phyloP scores from a whole-genome alignment of 2,329 filamentous ascomycete genomes.

The Penicillium oxalicum region DNA sequence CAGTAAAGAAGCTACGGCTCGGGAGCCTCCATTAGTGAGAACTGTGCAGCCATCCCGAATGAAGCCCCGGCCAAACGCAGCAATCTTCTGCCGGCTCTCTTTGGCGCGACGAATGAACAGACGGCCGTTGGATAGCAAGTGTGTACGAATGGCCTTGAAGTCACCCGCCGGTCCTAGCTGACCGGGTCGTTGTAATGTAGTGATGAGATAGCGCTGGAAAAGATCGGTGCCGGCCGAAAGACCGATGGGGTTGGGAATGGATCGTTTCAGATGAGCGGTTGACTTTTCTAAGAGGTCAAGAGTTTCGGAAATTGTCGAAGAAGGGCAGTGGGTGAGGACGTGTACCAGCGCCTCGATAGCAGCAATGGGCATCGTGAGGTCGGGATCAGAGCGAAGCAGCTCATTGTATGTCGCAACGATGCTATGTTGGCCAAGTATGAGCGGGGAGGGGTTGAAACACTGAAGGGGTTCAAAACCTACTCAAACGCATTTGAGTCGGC shows the following conservation, averaged over 20 bases:
- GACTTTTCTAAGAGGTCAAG: conserved; percentile 76
- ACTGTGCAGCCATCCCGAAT: conserved; percentile 73
- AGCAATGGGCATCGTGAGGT: conserved; percentile 91
- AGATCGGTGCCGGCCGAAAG: conserved; percentile 90
- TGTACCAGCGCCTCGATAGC: conserved; percentile 88
- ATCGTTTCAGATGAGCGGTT: conserved; percentile 68
- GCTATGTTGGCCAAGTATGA: conserved; percentile 29
- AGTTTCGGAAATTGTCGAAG: conserved; percentile 88
- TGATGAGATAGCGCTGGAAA: conserved; percentile 89
- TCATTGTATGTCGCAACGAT: conserved; percentile 62
- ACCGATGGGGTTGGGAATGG: conserved; percentile 81
- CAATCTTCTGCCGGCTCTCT: conserved; percentile 76
- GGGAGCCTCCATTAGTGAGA: conserved; percentile 82
- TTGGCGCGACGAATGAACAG: conserved; percentile 84
- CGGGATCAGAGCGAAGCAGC: conserved; percentile 63
- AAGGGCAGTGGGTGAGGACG: conserved; percentile 70
- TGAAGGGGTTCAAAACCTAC: conserved; percentile 20
- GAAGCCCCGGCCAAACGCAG: conserved; percentile 69
- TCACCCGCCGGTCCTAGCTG: conserved; percentile 51
- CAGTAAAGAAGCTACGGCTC: conserved; percentile 75
- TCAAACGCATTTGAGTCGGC: conserved; percentile 33
- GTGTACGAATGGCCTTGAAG: conserved; percentile 76
- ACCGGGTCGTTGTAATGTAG: conserved; percentile 55
- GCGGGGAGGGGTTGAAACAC: not conserved
- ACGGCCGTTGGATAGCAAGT: conserved; percentile 78